phyloP scores from a whole-genome alignment of 177 flowering plant species.

The Vitis hybrid region DNA sequence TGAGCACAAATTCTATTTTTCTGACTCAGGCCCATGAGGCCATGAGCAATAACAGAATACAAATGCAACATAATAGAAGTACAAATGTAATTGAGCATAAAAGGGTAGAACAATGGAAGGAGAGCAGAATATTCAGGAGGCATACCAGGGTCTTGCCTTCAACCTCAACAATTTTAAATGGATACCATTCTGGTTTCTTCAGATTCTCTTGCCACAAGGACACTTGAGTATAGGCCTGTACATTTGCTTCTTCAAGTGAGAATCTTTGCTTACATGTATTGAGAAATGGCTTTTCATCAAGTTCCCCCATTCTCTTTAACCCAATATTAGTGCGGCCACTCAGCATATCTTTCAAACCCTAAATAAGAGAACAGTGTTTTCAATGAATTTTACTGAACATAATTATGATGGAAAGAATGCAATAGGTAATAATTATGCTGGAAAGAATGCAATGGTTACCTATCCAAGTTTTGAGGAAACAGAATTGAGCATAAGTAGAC shows the following conservation, averaged over 20 bases:
- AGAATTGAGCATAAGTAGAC: no score
- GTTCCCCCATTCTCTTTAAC: constrained; percentile 26
- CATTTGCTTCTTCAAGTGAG: constrained; percentile 6
- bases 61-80: no score
- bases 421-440: no score
- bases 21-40: no score
- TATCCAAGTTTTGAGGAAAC: no score
- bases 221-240: constrained; percentile 13
- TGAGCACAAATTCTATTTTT: no score
- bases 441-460: no score
- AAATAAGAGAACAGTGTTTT: background rate
- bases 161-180: constrained; percentile 12
- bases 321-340: constrained; percentile 16
- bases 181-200: constrained; percentile 24
- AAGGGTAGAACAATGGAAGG: no score
- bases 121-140: background rate
- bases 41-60: no score
- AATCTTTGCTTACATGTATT: constrained; percentile 16
- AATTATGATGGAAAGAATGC: no score
- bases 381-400: no score
- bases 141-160: constrained; percentile 24
- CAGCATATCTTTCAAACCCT: constrained; percentile 18
- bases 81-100: no score
- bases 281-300: constrained; percentile 14
- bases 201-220: constrained; percentile 27